These are phyloP conservation scores for Agarophyton chilense DNA, from an alignment of 23 red algal genomes.

Conservation along the genomic window DNA sequence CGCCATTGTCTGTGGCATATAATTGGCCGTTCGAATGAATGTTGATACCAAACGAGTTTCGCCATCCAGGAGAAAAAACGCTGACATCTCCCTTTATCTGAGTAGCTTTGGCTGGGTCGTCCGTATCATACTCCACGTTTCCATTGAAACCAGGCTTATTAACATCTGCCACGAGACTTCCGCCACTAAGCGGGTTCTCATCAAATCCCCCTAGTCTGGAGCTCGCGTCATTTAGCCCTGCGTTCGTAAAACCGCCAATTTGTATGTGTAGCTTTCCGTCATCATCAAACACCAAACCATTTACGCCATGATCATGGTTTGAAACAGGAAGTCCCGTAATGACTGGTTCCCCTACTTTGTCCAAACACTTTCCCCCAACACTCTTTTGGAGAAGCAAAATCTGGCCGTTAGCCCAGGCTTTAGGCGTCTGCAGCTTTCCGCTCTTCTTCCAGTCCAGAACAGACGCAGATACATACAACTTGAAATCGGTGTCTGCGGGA, in stretches of 20 bases:
- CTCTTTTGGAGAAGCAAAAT: conserved; percentile 38
- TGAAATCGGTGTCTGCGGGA: conserved; percentile 61
- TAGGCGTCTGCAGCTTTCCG: neutral
- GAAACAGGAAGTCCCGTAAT: conserved; percentile 73
- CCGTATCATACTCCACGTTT: conserved; percentile 52
- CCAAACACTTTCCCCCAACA: conserved; percentile 38
- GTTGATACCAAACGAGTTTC: conserved; percentile 73
- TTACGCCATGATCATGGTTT: conserved; percentile 75
- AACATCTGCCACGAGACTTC: conserved; percentile 38
- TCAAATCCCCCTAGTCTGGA: conserved; percentile 44
- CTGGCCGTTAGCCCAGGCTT: conserved; percentile 68
- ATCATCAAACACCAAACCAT: conserved; percentile 72
- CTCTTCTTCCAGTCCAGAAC: conserved; percentile 69
- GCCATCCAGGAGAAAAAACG: conserved; percentile 64
- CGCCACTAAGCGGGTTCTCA: conserved; percentile 60
- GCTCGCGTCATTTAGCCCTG: conserved; percentile 40
- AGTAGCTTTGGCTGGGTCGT: conserved; percentile 39
- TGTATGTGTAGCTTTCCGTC: conserved; percentile 67
- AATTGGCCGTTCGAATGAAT: conserved; percentile 57
- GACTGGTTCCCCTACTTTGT: conserved; percentile 42
- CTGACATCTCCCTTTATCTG: conserved; percentile 62
- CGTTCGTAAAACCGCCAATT: conserved; percentile 73
- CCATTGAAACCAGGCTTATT: conserved; percentile 75
- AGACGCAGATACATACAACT: conserved; percentile 72
- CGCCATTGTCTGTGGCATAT: conserved; percentile 69